phyloP scores from a whole-genome alignment of 352 stramenopile genomes.

The Pythium biforme region DNA sequence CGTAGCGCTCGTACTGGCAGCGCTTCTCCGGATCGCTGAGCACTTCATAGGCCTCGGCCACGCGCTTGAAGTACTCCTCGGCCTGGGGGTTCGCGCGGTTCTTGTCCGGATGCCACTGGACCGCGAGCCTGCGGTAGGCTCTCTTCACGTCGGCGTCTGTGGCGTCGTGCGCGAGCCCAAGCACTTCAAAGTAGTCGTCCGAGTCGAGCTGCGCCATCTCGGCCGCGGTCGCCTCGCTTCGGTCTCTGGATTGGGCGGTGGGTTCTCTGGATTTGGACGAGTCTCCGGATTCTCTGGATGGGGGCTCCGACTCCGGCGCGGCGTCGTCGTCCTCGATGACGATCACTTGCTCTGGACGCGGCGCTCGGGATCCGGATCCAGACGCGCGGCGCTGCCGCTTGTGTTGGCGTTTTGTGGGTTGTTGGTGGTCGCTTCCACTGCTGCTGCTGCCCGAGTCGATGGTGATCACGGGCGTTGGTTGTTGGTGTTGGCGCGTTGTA shows the following conservation, averaged over 20 bases:
- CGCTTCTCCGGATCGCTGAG: constrained; percentile 75
- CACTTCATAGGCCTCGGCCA: constrained; percentile 89
- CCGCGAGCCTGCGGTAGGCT: constrained; percentile 64
- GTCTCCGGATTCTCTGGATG: too few species aligned
- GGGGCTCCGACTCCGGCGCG: background rate
- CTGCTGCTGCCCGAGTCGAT: too few species aligned
- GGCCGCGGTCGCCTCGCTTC: constrained; percentile 8
- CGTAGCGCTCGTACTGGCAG: constrained; percentile 48
- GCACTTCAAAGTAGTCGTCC: constrained; percentile 71
- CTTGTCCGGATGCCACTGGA: constrained; percentile 95
- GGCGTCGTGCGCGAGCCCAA: constrained; percentile 41
- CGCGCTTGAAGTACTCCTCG: constrained; percentile 89
- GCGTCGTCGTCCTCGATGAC: constrained; percentile 14
- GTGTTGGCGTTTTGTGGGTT: background rate
- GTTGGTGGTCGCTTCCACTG: background rate
- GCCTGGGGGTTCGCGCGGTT: constrained; percentile 79
- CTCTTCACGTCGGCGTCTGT: constrained; percentile 57
- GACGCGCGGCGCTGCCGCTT: constrained; percentile 1
- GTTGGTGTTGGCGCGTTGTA: background rate
- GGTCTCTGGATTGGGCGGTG: background rate
- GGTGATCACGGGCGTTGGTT: constrained; percentile 3
- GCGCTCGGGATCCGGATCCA: constrained; percentile 9
- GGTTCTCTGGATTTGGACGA: background rate
- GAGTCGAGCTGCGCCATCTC: constrained; percentile 52
- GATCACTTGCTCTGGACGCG: constrained; percentile 17